Base-by-base conservation (phyloP, 371 early-diverging fungal genomes). In the Lichtheimia ornata region DNA sequence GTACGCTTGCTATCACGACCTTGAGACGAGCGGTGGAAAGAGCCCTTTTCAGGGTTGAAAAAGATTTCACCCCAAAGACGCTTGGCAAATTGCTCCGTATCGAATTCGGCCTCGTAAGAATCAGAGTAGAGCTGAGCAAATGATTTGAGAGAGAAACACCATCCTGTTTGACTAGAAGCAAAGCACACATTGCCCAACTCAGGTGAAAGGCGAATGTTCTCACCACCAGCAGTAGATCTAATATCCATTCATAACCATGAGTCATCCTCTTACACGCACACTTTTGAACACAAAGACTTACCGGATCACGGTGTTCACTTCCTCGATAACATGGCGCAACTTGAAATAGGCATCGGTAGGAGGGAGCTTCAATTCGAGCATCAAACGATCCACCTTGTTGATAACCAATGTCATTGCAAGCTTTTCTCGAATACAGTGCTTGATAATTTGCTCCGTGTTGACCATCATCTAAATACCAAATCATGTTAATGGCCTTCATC, bases 31-130 rank as follows among this genome's bases (percentile, higher is more conserved):
- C 93, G 88, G 44, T 88, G 83, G 81, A 98, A 98, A 7, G 84
- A 84, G 25, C 95, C 85, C 22, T 84, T 85, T 50, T 85, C 84
- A 0, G 86, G 69, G 66, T 96, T 90, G 74, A 88, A 96, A 72
- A 89, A 96, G n/a, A 98, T 84, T 69, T 99, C 95, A 41, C 98
- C 98, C 99, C 99, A 99, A 18, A 99, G 81, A 17, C 98, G 91
- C 68, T 84, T 81, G 3, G 95, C 91, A 67, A 99, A 93, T n/a
- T 90, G 91, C 20, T 88, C 82, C 6, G 84, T 69, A 59, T 92
- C 90, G 63, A 94, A 73, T 44, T 86, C 86, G 45, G 79, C 86
- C 69, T 70, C 84, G 65, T 82, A 89, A 15, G 88, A 83, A 53
- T 93, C 93, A 0, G 91, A 75, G 72, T 99, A 99, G 42, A 92